Evolutionary conservation across 352 stramenopile genomes (phyloP), one percentile per base, ranked within the genome.

Genomic region (Phytophthora brassicae): DNA sequence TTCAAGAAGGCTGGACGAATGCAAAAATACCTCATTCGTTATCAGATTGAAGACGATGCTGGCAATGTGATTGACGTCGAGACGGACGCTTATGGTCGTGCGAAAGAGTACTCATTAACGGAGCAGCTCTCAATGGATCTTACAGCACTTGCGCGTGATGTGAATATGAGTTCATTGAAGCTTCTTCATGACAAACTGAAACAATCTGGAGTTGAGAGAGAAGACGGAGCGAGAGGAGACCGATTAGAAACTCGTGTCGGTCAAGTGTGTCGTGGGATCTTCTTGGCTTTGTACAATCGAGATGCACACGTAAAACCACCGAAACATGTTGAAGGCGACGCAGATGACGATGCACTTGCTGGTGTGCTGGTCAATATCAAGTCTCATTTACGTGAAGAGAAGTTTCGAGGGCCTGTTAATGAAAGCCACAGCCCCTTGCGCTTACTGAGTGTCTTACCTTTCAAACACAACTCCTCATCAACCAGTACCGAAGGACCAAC

Each of bases 1-100:
- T 92, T 88, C 60, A 89, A 89, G 50, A 88, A 88, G 45, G 78
- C 82, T 5, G 82, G 73, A 2, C 68, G 73, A 6, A 70, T 74
- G 46, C 72, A 90, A 22, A 79, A 75, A 26, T 90, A 86, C 44
- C 26, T 90, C 6, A 74, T 92, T 19, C 80, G 81, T 3, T 89
- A 86, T 44, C 74, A 83, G 28, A 59, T 90, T 0, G 82, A 90
- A 45, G 80, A 89, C 41, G 70, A 81, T 13, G 70, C 72, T 9
- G 77, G 80, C 3, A 86, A 88, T 19, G 55, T 88, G 0, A 77
- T 79, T 17, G 76, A 89, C 33, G 78, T 89, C 2, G 58, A 87
- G 64, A 88, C 78, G 0, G 78, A 90, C 29, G 78, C 82, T 20
- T 92, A 88, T 39, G 82, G 82, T 3, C 61, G 71, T n/a, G 60